Evolutionary conservation across 2,329 filamentous ascomycete genomes (phyloP), one percentile per base, ranked within the genome.

Genomic region (Aspergillus sp.): DNA sequence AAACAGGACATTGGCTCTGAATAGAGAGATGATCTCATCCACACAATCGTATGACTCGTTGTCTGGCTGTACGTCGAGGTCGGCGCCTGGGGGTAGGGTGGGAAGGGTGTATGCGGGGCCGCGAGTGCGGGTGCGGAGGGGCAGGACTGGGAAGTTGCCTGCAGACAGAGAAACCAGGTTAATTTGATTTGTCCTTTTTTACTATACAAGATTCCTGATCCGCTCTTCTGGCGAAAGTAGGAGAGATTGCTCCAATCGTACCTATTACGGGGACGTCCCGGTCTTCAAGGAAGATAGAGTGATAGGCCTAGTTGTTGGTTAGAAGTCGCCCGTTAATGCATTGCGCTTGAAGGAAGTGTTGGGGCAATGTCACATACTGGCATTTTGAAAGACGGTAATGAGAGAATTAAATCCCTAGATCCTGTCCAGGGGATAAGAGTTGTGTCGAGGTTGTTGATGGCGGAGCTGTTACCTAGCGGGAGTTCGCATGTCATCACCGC

Each of bases 1-100:
- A 84, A 98, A 99, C 78, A 99, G 93, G 59, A 93, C 97, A 81
- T 99, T 98, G 69, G 95, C 93, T 64, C 95, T 91, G 84, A 98
- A 99, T 49, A 98, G 85, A 12, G 88, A 84, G 55, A 99, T 84
- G 51, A 96, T 87, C 81, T 99, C 95, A 78, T 99, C 95, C 55
- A 98, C 85, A 61, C 95, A 90, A 80, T 99, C 95, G 82, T 98
- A 98, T 70, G 89, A 93, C 76, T 96, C 91, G 76, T 86, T 88
- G 75, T 95, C 91, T 49, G 92, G 89, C 74, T 97, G 91, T 68
- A 83, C 73, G 55, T 81, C 78, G 53, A 77, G 66, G 30, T 81
- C 77, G 59, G 75, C 71, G 56, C 87, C 84, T 74, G 80, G 68
- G 60, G 85, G 80, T 54, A 91, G 82, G 43, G 84, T 69, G 77